A percentile compares a stretch with the other conserved stretches of the same genome.
Conservation (phyloP, 2,329 filamentous ascomycete genomes). For the Colletotrichum acutatum region DNA sequence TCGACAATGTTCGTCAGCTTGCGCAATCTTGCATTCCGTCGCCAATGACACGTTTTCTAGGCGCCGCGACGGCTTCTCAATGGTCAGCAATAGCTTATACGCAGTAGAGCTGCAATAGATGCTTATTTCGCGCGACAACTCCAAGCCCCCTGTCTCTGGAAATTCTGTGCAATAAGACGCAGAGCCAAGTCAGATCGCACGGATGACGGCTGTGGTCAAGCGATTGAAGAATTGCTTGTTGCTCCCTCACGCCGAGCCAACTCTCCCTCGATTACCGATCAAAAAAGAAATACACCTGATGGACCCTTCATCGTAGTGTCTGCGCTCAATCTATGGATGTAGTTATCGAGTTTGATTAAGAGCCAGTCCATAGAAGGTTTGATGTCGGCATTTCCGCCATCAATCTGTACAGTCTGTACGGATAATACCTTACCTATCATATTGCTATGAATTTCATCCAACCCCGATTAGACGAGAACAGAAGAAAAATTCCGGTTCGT, state of each 20-base stretch:
- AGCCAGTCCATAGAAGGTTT: neutral
- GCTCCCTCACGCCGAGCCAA: neutral
- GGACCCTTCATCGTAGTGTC: neutral
- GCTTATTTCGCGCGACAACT: constrained; percentile 5
- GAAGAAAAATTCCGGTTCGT: neutral
- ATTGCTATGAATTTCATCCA: neutral
- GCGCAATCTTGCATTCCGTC: neutral
- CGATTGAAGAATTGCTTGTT: constrained; percentile 22
- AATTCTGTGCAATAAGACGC: neutral
- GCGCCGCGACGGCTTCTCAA: neutral
- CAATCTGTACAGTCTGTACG: neutral
- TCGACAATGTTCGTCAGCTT: neutral
- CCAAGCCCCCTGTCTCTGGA: neutral
- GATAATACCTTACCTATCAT: neutral
- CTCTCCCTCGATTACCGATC: neutral
- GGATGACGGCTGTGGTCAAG: neutral
- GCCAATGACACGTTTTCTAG: neutral
- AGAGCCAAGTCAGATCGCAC: constrained; percentile 6
- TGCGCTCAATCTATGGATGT: neutral
- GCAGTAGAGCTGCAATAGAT: constrained; percentile 12
- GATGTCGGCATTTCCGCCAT: neutral
- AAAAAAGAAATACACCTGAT: neutral
- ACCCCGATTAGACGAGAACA: neutral
- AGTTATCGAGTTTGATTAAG: neutral
- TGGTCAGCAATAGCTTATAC: neutral